Evolutionary conservation across 2,329 filamentous ascomycete species (phyloP), one percentile per base, ranked within the genome.

Genomic region (Ophiocordyceps camponoti-leonardi): DNA sequence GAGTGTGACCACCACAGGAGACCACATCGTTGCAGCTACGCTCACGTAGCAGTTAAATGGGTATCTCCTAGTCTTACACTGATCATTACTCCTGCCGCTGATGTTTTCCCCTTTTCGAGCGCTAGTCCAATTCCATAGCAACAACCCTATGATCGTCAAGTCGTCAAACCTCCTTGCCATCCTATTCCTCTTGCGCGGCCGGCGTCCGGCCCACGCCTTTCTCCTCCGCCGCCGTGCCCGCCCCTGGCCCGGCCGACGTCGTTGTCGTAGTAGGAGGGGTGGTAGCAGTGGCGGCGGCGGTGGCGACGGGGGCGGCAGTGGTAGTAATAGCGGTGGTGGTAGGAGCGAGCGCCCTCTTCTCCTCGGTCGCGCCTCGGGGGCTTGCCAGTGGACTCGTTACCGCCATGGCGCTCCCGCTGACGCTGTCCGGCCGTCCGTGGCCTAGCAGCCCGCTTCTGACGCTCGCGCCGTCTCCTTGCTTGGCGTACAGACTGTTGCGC

Each of bases 401-500:
- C 10, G 72, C 75, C 7, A 72, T 75, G 50, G 87, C 80, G 60
- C 83, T 90, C 23, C 84, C 83, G 49, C 71, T 82, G 46, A 90
- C 77, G 61, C 87, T 94, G 58, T 94, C 86, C 44, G 85, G 81
- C 49, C 86, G 74, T 2, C 75, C 77, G 59, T 94, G 88, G 1
- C 85, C 83, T 3, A 85, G 60, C 1, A 82, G 65, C 0, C 84
- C 86, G 59, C 86, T 94, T 45, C 85, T 75, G 28, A 93, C 68
- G 56, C 86, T 94, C 11, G 79, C 78, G 1, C 76, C 83, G 52
- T 94, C 86, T 6, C 72, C 77, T 42, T 71, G 68, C 48, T 77
- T 77, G 26, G 82, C 77, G 56, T 94, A 90, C 50, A 83, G 75
- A 61, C 85, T 93, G 58, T 83, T 90, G 43, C 88, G 73, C 56